Evolutionary conservation across 2,329 filamentous ascomycete species (phyloP).

Genomic region (Cryphonectria naterciae): DNA sequence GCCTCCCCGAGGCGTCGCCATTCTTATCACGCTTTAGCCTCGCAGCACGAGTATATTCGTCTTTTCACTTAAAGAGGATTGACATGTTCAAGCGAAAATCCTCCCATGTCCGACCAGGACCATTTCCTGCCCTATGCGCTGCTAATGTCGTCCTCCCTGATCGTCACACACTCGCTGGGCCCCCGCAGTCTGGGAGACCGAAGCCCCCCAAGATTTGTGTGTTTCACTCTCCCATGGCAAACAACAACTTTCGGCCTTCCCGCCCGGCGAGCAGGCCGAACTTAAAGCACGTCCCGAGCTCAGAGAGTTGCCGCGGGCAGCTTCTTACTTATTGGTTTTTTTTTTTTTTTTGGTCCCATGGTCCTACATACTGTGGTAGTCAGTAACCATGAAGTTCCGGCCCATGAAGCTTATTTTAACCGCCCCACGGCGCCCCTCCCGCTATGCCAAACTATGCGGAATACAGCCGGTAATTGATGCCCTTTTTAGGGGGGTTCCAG

Average conservation of each 20-base stretch:
- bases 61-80: neutral
- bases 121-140: neutral
- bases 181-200: neutral
- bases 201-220: neutral
- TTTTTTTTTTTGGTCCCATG: too few species aligned
- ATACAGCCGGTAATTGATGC: conserved; percentile 5
- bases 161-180: neutral
- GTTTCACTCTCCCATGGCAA: neutral
- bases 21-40: neutral
- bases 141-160: conserved; percentile 7
- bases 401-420: conserved; percentile 10
- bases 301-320: neutral
- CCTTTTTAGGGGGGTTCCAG: neutral
- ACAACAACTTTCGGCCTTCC: neutral
- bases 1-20: too few species aligned
- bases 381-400: neutral
- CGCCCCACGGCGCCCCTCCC: neutral
- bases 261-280: neutral
- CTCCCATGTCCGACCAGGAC: neutral
- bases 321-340: neutral
- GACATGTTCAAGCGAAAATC: neutral
- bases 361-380: neutral
- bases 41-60: neutral
- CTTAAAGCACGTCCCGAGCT: neutral
- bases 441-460: neutral